Base-by-base conservation (phyloP, 1,139 yeast genomes). In the Zygosaccharomyces pseudobailii region DNA sequence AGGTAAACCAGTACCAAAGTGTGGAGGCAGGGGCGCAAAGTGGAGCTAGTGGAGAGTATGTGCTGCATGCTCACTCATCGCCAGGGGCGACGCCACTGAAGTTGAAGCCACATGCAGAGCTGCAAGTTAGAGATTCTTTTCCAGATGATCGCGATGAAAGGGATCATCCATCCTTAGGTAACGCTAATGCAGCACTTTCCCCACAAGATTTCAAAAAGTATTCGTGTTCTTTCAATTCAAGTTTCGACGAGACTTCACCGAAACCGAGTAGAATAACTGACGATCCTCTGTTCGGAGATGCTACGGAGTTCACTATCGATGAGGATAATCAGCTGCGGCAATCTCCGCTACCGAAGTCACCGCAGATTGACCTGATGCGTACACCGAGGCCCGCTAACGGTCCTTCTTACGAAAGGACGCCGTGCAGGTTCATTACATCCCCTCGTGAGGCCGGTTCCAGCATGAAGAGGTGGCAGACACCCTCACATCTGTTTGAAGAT, bases 401-500 rank as follows among this genome's bases (percentile, higher is more conserved):
- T 1, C 52, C 48, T 6, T 46, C 38, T 37, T 38, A 50, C 7
- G 61, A 57, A 20, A 55, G 54, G 25, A 56, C 62, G 1, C 63
- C 64, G 6, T 41, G 46, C 30, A 48, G 57, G 31, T 51, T 55
- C 36, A 50, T 50, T 5, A 50, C 55, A 9, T 59, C 66, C 5
- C 66, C 67, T 7, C 57, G 55, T 39, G 65, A 59, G 41, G 54
- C 47, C 10, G 51, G 53, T 25, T 45, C 58, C 4, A 49, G 60
- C 10, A 36, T 56, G 35, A 58, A 57, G 34, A 64, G 56, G 47
- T 62, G 65, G 65, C 65, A 63, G 49, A 64, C 68, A 7, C 69
- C 69, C 21, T 62, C 64, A 3, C 59, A 59, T 42, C 48, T 63
- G 23, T 61, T 63, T 35, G 68, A 66, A 43, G 69, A 66, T 46